Evolutionary conservation across 2,329 filamentous ascomycete species (phyloP), one percentile per base, ranked within the genome.

Genomic region (Neonectria sp.): DNA sequence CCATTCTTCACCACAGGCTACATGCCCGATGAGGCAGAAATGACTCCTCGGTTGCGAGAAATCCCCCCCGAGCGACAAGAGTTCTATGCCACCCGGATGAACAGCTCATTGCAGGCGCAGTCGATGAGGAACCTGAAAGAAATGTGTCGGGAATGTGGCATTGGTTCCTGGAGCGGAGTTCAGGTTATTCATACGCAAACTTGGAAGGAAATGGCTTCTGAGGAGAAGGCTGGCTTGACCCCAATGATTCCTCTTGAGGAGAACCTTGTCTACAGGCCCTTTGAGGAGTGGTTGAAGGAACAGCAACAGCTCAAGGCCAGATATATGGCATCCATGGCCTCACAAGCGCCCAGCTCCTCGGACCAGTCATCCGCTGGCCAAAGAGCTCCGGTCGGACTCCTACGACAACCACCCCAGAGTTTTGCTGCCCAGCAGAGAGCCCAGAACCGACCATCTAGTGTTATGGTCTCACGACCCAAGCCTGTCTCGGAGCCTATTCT

Each of bases 1-100:
- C 85, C 90, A 6, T 96, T 95, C 80, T 96, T 96, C 84, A 89
- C 88, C 59, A 87, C 91, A 33, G 93, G 93, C 15, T 94, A 91
- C 79, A 90, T 95, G 79, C 94, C 93, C 8, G 79, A 82, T 11
- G 77, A 86, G 21, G 81, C 84, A 48, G 89, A 92, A 69, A 91
- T 92, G 76, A 90, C 84, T 21, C 78, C 84, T 6, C 87, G 86
- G 55, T 79, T 91, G 8, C 84, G 89, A 49, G 89, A 91, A 33
- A 79, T 83, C 25, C 83, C 88, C 2, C 90, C 90, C 1, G 86
- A 89, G 17, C 82, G 82, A 24, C 82, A 88, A n/a, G 84, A 88
- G 51, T 92, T 91, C 69, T 90, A 90, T 71, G 79, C 81, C 33
- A 80, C 83, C 24, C 83, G 86, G 11, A 79, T 86, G 72, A 82